A percentile compares a stretch with the other conserved stretches of the same genome.
Evolutionary conservation across 768 basidiomycete species (phyloP).

Genomic region (Mycena polygramma): DNA sequence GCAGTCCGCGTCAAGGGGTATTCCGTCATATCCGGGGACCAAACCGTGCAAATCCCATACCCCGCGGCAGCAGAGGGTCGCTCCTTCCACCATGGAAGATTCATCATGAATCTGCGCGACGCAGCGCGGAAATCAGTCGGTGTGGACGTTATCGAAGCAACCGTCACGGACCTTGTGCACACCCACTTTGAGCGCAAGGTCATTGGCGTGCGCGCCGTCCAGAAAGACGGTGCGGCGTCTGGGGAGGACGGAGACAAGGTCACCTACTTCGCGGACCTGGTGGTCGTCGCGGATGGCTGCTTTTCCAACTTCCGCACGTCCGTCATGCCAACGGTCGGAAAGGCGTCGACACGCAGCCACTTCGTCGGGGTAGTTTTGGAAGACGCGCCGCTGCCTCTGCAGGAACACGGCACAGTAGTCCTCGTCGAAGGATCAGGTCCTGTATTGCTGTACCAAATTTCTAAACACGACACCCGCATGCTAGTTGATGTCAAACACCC

Average conservation of each 20-base stretch:
- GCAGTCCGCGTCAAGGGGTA: constrained; percentile 88
- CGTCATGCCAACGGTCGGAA: constrained; percentile 63
- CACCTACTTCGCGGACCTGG: constrained; percentile 78
- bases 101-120: constrained; percentile 83
- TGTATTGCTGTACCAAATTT: constrained; percentile 94
- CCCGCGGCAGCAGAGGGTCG: constrained; percentile 79
- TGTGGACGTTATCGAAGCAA: constrained; percentile 89
- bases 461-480: constrained; percentile 89
- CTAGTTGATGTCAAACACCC: constrained; percentile 91
- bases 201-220: constrained; percentile 74
- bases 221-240: not conserved
- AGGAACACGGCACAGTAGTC: constrained; percentile 85
- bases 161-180: constrained; percentile 72
- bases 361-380: constrained; percentile 90
- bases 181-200: constrained; percentile 66
- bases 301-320: constrained; percentile 89
- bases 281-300: constrained; percentile 93
- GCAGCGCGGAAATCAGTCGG: constrained; percentile 70
- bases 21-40: constrained; percentile 69
- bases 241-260: constrained; percentile 58
- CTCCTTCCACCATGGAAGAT: constrained; percentile 94
- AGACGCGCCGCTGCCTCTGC: constrained; percentile 78
- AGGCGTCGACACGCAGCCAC: constrained; percentile 74
- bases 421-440: constrained; percentile 86
- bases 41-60: constrained; percentile 90